Conservation (phyloP, 805 yeast genomes). For the Pichia nanzhaoensis region DNA sequence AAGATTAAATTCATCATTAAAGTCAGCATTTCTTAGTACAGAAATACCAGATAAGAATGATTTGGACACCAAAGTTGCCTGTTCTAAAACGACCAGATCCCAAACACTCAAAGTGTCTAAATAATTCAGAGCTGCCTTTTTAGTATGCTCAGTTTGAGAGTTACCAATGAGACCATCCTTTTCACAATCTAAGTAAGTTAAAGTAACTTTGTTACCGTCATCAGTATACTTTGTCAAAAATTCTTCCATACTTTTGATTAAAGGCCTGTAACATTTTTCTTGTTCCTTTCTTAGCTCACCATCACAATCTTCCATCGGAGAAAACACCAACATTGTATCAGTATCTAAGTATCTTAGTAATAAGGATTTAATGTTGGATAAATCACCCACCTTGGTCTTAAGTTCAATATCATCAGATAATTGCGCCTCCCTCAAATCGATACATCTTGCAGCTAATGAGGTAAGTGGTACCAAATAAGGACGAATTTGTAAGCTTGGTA, state of each 20-base stretch:
- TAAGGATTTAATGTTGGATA: slow-evolving; percentile 48
- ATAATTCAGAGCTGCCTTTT: slow-evolving; percentile 58
- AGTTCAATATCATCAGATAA: slow-evolving; percentile 38
- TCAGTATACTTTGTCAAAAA: slow-evolving; percentile 41
- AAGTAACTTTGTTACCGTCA: slow-evolving; percentile 27
- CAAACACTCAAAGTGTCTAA: slow-evolving; percentile 55
- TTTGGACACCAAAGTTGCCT: slow-evolving; percentile 79
- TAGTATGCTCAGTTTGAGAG: slow-evolving; percentile 54
- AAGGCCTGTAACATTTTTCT: slow-evolving; percentile 66
- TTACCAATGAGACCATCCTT: slow-evolving; percentile 76
- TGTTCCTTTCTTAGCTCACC: slow-evolving; percentile 79
- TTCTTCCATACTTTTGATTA: slow-evolving; percentile 60
- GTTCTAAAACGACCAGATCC: slow-evolving; percentile 84
- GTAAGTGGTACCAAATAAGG: slow-evolving; percentile 83
- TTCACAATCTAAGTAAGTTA: slow-evolving; percentile 73
- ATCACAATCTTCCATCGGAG: slow-evolving; percentile 75
- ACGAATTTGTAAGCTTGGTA: slow-evolving; percentile 61
- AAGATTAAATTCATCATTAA: slow-evolving; percentile 27
- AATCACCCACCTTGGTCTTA: slow-evolving; percentile 55
- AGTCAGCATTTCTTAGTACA: slow-evolving; percentile 43
- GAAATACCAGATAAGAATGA: slow-evolving; percentile 79
- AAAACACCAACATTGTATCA: slow-evolving; percentile 82
- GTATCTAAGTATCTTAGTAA: slow-evolving; percentile 85
- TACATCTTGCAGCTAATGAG: slow-evolving; percentile 76
- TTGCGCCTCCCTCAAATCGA: slow-evolving; percentile 54